Evolutionary conservation across 2,329 filamentous ascomycete genomes (phyloP), one percentile per base, ranked within the genome.

Genomic region (Arachnopeziza araneosa): DNA sequence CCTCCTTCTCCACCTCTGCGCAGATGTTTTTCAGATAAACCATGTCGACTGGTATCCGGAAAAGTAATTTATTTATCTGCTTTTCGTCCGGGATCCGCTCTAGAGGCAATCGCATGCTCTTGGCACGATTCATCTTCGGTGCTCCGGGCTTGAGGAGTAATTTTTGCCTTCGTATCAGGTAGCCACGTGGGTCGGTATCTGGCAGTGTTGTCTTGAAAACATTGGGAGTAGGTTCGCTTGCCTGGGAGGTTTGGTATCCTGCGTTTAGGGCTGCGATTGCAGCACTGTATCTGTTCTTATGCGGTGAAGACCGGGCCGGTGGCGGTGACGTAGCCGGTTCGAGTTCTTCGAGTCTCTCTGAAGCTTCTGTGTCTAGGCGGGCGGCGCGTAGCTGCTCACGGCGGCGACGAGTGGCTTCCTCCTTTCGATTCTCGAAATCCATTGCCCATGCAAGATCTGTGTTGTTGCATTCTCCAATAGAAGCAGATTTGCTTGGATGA

Each of bases 381-480:
- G 58, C 55, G 24, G 54, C 53, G 24, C 63, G 63, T 50, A 67
- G 55, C 48, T 73, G 64, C 26, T 70, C 60, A 3, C 70, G 67
- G 24, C 64, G 67, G n/a, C 60, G 63, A 24, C 64, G 68, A 49
- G 63, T 72, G 19, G 67, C 69, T 44, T 59, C 50, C 52, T 69
- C 68, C 58, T 73, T 73, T 22, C 70, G 66, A 22, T 66, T 58
- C 51, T 73, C 71, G 52, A 67, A 73, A 22, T 71, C 69, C 66
- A 73, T 70, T 52, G 70, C 65, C 67, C 67, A 70, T n/a, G 63
- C 62, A 51, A 72, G 62, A 50, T 71, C 67, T 10, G 57, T 21
- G 36, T 66, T 62, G 8, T 55, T 12, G 17, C 17, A 19, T 19
- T 22, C 30, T 24, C 9, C 9, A 24, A 21, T 30, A 9, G 55